Percentiles rank a stretch among this genome's conserved stretches.
phyloP scores from a whole-genome alignment of 1,284 basidiomycete genomes.

The Malassezia dermatis region DNA sequence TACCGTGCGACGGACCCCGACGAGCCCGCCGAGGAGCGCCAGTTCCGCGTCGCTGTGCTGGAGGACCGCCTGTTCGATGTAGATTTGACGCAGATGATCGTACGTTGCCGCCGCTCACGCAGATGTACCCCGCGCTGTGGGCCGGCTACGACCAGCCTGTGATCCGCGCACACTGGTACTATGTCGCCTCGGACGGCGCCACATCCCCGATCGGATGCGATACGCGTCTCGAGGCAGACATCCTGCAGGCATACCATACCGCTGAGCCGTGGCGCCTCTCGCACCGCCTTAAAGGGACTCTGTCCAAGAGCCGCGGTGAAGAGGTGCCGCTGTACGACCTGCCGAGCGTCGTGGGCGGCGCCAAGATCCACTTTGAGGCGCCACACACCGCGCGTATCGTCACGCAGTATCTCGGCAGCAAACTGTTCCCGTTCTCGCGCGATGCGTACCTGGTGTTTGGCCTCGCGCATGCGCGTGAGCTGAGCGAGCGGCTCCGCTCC shows the following conservation, averaged over 20 bases:
- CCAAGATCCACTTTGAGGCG: slow-evolving; percentile 39
- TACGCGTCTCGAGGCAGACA: slow-evolving; percentile 37
- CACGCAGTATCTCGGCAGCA: slow-evolving; percentile 25
- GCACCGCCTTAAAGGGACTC: slow-evolving; percentile 8
- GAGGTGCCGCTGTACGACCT: slow-evolving; percentile 24
- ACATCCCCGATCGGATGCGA: slow-evolving; percentile 38
- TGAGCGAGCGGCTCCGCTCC: slow-evolving; percentile 4
- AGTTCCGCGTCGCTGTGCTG: slow-evolving; percentile 33
- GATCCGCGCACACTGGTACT: slow-evolving; percentile 48
- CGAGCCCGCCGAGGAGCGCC: slow-evolving; percentile 24
- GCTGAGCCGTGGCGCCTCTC: slow-evolving; percentile 44
- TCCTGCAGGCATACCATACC: slow-evolving; percentile 45
- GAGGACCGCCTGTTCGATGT: slow-evolving; percentile 46
- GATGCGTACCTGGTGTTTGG: slow-evolving; percentile 38
- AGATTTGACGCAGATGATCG: slow-evolving; percentile 33
- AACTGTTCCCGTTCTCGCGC: slow-evolving; percentile 32
- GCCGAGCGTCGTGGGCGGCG: slow-evolving; percentile 35
- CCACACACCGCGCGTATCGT: slow-evolving; percentile 47
- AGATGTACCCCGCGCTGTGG: slow-evolving; percentile 49
- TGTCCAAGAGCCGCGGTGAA: slow-evolving; percentile 14
- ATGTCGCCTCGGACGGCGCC: slow-evolving; percentile 34
- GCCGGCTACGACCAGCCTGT: slow-evolving; percentile 44
- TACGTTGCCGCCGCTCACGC: neutral
- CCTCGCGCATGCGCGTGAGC: slow-evolving; percentile 27
- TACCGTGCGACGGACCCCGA: slow-evolving; percentile 32